phyloP scores from a whole-genome alignment of 306 rosid genomes.

The Acacia crassicarpa region DNA sequence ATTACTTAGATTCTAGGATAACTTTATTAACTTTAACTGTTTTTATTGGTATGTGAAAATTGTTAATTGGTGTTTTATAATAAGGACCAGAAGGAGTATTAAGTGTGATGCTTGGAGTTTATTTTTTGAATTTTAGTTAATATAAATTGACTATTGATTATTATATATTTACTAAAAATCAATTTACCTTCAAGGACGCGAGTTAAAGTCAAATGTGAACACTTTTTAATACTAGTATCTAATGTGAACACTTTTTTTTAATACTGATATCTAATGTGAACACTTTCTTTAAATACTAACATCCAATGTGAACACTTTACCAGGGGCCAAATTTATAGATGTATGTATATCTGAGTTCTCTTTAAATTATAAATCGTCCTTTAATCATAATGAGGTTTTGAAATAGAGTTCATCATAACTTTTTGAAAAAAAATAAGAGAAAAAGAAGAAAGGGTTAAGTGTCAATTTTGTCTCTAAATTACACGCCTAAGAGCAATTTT shows the following conservation, averaged over 20 bases:
- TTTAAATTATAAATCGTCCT: neutral
- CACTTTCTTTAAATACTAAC: too few relatives aligned
- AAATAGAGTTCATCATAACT: neutral
- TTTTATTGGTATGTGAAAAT: too few relatives aligned
- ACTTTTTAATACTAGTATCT: too few relatives aligned
- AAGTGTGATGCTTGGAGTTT: neutral
- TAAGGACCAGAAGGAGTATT: too few relatives aligned
- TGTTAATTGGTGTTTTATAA: too few relatives aligned
- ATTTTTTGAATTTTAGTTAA: neutral
- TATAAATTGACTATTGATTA: neutral
- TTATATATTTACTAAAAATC: neutral
- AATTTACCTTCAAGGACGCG: neutral
- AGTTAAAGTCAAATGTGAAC: neutral
- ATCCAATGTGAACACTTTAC: neutral
- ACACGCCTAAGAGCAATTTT: too few relatives aligned
- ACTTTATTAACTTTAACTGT: too few relatives aligned
- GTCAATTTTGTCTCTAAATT: too few relatives aligned
- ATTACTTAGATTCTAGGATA: too few relatives aligned
- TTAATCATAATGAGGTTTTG: neutral
- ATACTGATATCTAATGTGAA: too few relatives aligned
- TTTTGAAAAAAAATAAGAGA: neutral
- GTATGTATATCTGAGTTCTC: neutral
- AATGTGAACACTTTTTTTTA: too few relatives aligned
- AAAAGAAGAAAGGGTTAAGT: neutral
- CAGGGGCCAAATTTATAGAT: neutral